phyloP scores from a whole-genome alignment of 2,329 filamentous ascomycete genomes.

The Sporothrix pallida region DNA sequence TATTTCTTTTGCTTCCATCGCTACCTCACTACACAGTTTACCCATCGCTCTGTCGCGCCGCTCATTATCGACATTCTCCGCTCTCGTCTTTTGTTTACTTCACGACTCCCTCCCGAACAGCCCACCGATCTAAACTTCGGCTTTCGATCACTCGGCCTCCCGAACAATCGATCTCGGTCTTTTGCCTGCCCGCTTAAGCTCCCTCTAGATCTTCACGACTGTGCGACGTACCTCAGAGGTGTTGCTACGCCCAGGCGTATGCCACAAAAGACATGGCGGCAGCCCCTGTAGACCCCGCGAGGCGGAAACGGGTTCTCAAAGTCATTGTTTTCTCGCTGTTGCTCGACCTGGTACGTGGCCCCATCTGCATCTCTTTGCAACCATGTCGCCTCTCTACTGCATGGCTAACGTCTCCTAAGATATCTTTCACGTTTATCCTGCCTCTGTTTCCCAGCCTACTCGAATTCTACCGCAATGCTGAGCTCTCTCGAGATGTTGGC shows the following conservation, averaged over 20 bases:
- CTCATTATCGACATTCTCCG: too few species aligned
- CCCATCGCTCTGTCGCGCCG: background rate
- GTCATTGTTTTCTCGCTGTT: conserved; percentile 90
- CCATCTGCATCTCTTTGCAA: background rate
- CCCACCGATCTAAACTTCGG: too few species aligned
- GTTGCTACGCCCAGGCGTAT: conserved; percentile 38
- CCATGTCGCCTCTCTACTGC: background rate
- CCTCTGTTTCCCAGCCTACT: conserved; percentile 94
- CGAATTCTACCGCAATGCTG: conserved; percentile 91
- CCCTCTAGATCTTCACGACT: background rate
- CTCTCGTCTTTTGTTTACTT: conserved; percentile 16
- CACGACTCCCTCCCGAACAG: too few species aligned
- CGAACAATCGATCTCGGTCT: background rate
- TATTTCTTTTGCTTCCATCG: background rate
- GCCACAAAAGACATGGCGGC: conserved; percentile 46
- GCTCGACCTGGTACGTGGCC: conserved; percentile 74
- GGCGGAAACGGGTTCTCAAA: conserved; percentile 79
- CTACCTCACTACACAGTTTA: background rate
- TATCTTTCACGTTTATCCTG: conserved; percentile 98
- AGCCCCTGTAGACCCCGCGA: conserved; percentile 54
- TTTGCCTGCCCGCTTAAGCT: background rate
- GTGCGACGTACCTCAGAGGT: too few species aligned
- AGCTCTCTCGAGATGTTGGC: conserved; percentile 59
- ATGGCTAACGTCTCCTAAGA: conserved; percentile 56
- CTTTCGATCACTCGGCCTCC: too few species aligned